Conservation (phyloP, 2,329 filamentous ascomycete species). For the Aspergillus spinulosporus region DNA sequence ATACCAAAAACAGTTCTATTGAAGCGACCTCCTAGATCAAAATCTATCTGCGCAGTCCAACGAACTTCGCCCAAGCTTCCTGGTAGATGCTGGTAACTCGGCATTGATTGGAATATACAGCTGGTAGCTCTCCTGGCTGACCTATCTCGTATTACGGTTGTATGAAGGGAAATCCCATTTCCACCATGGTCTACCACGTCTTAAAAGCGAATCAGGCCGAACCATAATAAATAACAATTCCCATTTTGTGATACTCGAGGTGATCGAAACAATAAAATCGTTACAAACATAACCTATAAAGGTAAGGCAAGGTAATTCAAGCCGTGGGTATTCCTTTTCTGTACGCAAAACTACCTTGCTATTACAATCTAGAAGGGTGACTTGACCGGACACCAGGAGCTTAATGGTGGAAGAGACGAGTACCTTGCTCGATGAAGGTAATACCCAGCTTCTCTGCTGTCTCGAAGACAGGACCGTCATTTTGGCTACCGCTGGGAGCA, state of each 20-base stretch:
- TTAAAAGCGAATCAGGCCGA: too few species aligned
- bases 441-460: constrained; percentile 90
- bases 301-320: constrained; percentile 1
- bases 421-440: constrained; percentile 92
- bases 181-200: too few species aligned
- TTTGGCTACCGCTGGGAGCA: constrained; percentile 75
- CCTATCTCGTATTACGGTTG: too few species aligned
- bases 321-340: constrained; percentile 8
- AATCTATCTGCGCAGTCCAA: background rate
- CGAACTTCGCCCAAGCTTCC: too few species aligned
- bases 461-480: constrained; percentile 59
- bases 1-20: background rate
- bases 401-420: constrained; percentile 92
- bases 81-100: too few species aligned
- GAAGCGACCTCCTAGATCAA: background rate
- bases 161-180: too few species aligned
- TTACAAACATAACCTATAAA: constrained; percentile 4
- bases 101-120: too few species aligned
- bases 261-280: constrained; percentile 13
- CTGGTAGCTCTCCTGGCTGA: too few species aligned
- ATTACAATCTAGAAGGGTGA: background rate
- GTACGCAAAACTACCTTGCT: background rate
- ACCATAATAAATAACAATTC: background rate
- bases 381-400: background rate
- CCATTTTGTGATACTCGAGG: constrained; percentile 5